phyloP scores from a whole-genome alignment of 2,329 filamentous ascomycete species.

The Verticillium albo-atrum region DNA sequence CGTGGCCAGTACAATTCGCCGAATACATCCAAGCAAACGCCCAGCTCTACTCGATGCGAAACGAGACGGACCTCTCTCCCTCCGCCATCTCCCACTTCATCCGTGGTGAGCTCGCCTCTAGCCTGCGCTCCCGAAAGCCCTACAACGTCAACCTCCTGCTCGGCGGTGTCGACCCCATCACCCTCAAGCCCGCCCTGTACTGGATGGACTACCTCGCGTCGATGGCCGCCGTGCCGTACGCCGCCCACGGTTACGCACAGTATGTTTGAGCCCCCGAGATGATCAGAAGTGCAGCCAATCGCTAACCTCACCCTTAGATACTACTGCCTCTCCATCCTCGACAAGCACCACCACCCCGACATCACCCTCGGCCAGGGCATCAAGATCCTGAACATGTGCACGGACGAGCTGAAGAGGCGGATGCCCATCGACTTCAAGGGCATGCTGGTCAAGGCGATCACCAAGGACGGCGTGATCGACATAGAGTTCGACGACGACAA shows the following conservation, averaged over 20 bases:
- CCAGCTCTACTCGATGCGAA: slow-evolving; percentile 97
- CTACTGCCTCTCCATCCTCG: slow-evolving; percentile 95
- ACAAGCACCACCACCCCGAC: slow-evolving; percentile 97
- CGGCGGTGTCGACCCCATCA: slow-evolving; percentile 89
- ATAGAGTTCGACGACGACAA: slow-evolving; percentile 82
- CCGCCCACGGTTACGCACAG: slow-evolving; percentile 97
- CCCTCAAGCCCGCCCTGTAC: slow-evolving; percentile 85
- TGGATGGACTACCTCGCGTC: slow-evolving; percentile 97
- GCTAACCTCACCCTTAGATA: slow-evolving; percentile 54
- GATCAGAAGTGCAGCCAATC: background rate
- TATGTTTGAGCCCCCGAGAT: slow-evolving; percentile 43
- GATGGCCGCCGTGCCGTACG: slow-evolving; percentile 84
- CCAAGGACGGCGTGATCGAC: slow-evolving; percentile 85
- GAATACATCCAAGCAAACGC: slow-evolving; percentile 99
- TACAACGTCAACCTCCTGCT: slow-evolving; percentile 97
- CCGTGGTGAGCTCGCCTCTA: slow-evolving; percentile 85
- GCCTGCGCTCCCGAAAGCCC: slow-evolving; percentile 84
- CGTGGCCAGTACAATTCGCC: slow-evolving; percentile 81
- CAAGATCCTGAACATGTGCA: slow-evolving; percentile 91
- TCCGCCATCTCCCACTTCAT: slow-evolving; percentile 90
- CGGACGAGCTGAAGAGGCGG: slow-evolving; percentile 92
- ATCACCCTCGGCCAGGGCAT: slow-evolving; percentile 85
- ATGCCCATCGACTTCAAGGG: slow-evolving; percentile 99
- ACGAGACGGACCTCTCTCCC: slow-evolving; percentile 86
- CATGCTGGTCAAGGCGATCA: slow-evolving; percentile 88